Evolutionary conservation across 2,329 filamentous ascomycete genomes (phyloP), one percentile per base, ranked within the genome.

Genomic region (Alternaria ethzedia): DNA sequence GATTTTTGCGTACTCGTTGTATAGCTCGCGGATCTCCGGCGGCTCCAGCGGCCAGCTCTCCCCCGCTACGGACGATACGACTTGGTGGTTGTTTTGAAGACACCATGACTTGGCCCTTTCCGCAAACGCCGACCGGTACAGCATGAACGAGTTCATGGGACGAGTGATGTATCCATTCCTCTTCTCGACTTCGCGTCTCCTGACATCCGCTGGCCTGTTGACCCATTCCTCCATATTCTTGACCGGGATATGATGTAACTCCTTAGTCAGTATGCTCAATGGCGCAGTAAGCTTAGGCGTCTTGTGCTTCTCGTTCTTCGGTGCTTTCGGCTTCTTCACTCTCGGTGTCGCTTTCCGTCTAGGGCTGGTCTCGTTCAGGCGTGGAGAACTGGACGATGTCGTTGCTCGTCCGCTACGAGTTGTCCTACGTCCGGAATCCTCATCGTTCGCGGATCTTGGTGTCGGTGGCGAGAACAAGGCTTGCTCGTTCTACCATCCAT

Each of bases 81-180:
- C 84, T 79, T 99, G 95, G 79, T 99, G 95, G 81, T 98, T 97
- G 79, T 96, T 95, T 73, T 96, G 89, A 13, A 88, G 84, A 71
- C 91, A 92, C 85, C 90, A 92, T 55, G 88, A 85, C 80, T 97
- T 97, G 63, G 92, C 93, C 30, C 94, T 86, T 65, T 96, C 92
- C 64, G 96, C 92, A 76, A 93, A 97, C 7, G 93, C 93, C 69
- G 96, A 97, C 45, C 96, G 91, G 79, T 99, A 99, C 54, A 99
- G 85, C 91, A 99, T 97, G 83, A 98, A 99, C 1, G 93, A 95
- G 79, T 99, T 99, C 91, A 97, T 97, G 3, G 96, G 94, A 28
- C 96, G 87, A 73, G 95, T 93, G 70, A 98, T 87, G 77, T 94
- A 94, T 25, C 92, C 92, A 36, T 89, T 93, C 61, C 89, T 87